Evolutionary conservation across 176 grass and related monocot genomes (phyloP), one percentile per base, ranked within the genome.

Genomic region (Thinopyrum elongatum): DNA sequence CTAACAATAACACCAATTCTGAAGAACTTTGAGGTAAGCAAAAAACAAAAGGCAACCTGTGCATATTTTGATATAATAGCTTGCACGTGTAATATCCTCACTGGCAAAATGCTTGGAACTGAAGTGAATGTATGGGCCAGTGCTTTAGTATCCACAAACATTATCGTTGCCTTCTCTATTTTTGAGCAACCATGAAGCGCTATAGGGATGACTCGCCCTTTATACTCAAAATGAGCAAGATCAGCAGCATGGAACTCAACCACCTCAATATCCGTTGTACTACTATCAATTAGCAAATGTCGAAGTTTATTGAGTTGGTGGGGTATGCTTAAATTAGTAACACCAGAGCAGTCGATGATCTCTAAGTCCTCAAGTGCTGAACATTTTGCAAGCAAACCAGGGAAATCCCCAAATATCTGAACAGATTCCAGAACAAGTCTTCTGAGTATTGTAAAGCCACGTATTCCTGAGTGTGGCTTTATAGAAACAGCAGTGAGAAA

Each of bases 181-280:
- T 68, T 58, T 28, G 74, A 59, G 83, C 46, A 85, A 78, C 74
- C 83, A 85, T 58, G 74, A 68, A 85, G 83, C 16, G 30, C 1
- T 30, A 70, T 78, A 69, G 83, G 74, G 38, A 67, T 68, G 3
- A 13, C 61, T 5, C 0, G 3, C n/a, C 83, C 74, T 29, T 13
- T 27, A 44, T 85, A 78, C 44, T 3, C 61, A 67, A 85, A 78
- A 69, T 59, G 30, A 74, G 31, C 4, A 77, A 85, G 62, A 59
- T 11, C 17, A 22, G 46, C 1, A n/a, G 33, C 74, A 77, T 69
- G 15, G 9, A 57, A 42, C 3, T 57, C 44, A 68, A 78, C 3
- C 62, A 19, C 58, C 14, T 1, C 4, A 11, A 64, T 27, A 16
- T 31, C 27, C 27, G 2, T 28, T 65, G 33, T 34, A 34, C 33